phyloP scores from a whole-genome alignment of 148 eudicot genomes.

The Chenopodium quinoa region DNA sequence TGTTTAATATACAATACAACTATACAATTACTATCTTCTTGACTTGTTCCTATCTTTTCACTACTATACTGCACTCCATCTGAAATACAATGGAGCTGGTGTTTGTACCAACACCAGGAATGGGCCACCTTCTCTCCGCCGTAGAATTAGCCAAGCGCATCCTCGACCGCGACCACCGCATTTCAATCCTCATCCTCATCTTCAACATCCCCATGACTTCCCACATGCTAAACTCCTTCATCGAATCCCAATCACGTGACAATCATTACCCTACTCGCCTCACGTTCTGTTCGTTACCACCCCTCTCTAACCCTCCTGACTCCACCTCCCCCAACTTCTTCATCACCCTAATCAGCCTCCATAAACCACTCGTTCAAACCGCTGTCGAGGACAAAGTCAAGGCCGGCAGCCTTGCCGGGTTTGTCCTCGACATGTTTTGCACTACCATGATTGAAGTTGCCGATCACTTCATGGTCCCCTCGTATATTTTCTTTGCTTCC shows the following conservation, averaged over 20 bases:
- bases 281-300: slow-evolving; percentile 17
- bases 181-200: slow-evolving; percentile 37
- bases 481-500: slow-evolving; percentile 32
- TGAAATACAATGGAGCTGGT: slow-evolving; percentile 32
- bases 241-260: slow-evolving; percentile 26
- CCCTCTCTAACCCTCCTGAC: slow-evolving; percentile 7
- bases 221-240: slow-evolving; percentile 5
- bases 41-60: no score
- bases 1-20: no score
- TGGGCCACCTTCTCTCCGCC: slow-evolving; percentile 47
- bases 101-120: slow-evolving; percentile 49
- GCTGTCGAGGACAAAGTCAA: slow-evolving; percentile 5
- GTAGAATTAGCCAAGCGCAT: slow-evolving; percentile 49
- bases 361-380: slow-evolving; percentile 22
- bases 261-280: slow-evolving; percentile 11
- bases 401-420: slow-evolving; percentile 12
- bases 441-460: slow-evolving; percentile 1
- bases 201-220: slow-evolving; percentile 23
- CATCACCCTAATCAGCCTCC: not conserved
- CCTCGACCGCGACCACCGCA: slow-evolving; percentile 29
- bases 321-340: not conserved
- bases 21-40: no score
- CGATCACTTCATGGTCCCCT: slow-evolving; percentile 18
- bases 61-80: no score
- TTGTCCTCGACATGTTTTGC: slow-evolving; percentile 25